These are phyloP conservation scores for Brachypodium distachyon DNA, from an alignment of 202 grass and related monocot genomes.

Conservation along the genomic window DNA sequence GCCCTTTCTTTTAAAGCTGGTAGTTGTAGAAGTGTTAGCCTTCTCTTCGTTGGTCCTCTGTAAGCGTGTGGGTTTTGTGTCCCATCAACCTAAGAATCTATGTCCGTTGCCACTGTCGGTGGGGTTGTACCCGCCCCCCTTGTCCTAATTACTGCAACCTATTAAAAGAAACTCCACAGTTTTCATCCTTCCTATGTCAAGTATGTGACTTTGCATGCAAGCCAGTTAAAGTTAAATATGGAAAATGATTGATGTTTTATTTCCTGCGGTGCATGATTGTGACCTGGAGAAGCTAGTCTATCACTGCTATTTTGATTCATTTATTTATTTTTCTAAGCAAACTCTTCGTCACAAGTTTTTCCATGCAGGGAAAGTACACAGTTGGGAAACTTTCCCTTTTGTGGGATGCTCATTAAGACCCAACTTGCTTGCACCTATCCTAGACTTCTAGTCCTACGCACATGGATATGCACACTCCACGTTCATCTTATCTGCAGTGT, in stretches of 20 bases:
- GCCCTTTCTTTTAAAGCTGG: conserved; percentile 55
- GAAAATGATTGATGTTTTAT: conserved; percentile 31
- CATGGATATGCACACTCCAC: not conserved
- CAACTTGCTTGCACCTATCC: not conserved
- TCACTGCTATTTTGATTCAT: conserved; percentile 25
- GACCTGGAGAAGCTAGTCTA: conserved; percentile 29
- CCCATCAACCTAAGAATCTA: conserved; percentile 32
- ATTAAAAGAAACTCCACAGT: conserved; percentile 20
- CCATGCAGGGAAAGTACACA: conserved; percentile 25
- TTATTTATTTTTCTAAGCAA: conserved; percentile 3
- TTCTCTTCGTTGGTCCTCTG: conserved; percentile 26
- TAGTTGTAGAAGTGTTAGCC: conserved; percentile 26
- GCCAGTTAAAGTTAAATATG: conserved; percentile 11
- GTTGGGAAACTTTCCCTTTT: not conserved
- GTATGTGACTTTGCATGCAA: conserved; percentile 27
- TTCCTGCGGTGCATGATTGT: conserved; percentile 18
- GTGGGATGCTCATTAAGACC: conserved; percentile 7
- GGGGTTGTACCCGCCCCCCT: conserved; percentile 25
- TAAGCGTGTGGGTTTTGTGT: conserved; percentile 26
- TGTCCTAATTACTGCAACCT: conserved; percentile 21
- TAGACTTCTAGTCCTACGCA: not conserved
- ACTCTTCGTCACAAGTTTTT: conserved; percentile 9
- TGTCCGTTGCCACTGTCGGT: conserved; percentile 38
- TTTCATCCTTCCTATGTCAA: conserved; percentile 11
- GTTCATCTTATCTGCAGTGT: not conserved